A percentile compares a stretch with the other conserved stretches of the same genome.
Conservation (phyloP, 495 filamentous ascomycete species). For the Neurospora sp. region DNA sequence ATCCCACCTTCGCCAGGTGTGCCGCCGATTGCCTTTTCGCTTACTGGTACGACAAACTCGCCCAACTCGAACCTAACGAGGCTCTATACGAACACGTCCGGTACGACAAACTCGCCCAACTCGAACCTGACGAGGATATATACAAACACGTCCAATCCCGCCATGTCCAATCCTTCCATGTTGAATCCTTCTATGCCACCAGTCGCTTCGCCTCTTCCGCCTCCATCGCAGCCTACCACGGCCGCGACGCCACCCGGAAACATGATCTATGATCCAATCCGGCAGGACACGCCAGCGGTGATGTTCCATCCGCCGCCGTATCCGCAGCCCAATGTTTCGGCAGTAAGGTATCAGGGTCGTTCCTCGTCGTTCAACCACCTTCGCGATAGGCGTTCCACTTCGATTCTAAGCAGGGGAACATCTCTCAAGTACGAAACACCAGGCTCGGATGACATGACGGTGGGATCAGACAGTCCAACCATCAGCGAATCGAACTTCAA, state of each 20-base stretch:
- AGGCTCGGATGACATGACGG: constrained; percentile 18
- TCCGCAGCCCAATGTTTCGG: constrained; percentile 35
- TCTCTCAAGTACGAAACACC: constrained; percentile 27
- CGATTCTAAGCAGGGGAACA: background rate
- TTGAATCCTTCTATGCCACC: background rate
- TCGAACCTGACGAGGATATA: background rate
- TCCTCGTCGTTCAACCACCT: constrained; percentile 11
- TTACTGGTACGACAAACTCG: constrained; percentile 74
- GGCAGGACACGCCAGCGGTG: constrained; percentile 27
- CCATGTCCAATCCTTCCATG: background rate
- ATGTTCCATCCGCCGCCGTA: constrained; percentile 35
- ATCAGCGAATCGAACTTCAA: background rate
- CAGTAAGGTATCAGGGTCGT: constrained; percentile 28
- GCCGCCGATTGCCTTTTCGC: constrained; percentile 61
- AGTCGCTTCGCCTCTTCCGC: constrained; percentile 9
- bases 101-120: background rate
- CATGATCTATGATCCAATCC: constrained; percentile 44
- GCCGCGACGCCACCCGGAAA: constrained; percentile 37
- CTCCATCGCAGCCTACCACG: constrained; percentile 10
- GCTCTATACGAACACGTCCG: constrained; percentile 34
- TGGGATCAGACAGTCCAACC: background rate
- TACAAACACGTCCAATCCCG: background rate
- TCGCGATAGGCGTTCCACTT: background rate
- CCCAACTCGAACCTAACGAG: constrained; percentile 68
- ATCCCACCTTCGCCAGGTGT: constrained; percentile 23